Conservation (phyloP, 75 land plant species). For the Azolla pinnata region DNA sequence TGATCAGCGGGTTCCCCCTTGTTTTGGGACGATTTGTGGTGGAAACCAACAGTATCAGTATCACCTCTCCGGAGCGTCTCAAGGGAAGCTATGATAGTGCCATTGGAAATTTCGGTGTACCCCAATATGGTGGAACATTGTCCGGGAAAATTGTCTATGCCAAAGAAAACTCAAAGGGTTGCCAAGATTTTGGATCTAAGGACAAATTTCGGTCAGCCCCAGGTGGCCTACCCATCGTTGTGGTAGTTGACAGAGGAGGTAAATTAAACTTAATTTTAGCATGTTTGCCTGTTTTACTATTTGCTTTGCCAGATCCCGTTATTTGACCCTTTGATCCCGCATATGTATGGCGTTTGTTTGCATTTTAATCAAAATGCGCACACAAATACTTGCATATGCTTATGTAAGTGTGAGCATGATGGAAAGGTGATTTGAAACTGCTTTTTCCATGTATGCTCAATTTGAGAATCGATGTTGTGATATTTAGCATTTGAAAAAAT, state of each 20-base stretch:
- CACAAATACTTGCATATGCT: no score
- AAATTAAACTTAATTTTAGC: no score
- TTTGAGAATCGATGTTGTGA: no score
- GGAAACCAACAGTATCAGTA: constrained; percentile 54
- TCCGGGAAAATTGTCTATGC: constrained; percentile 46
- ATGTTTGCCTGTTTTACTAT: no score
- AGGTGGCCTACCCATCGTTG: constrained; percentile 45
- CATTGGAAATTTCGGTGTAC: constrained; percentile 62
- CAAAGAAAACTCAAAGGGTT: constrained; percentile 18
- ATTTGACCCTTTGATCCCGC: no score
- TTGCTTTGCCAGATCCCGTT: no score
- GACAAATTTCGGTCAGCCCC: constrained; percentile 22
- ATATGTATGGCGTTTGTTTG: no score
- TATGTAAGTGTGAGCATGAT: no score
- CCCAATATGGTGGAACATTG: constrained; percentile 69
- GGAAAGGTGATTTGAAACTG: no score
- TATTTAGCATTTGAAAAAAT: no score
- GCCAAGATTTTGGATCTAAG: constrained; percentile 17
- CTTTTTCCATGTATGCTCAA: no score
- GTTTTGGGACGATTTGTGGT: constrained; percentile 41
- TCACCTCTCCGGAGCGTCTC: constrained; percentile 37
- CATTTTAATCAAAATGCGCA: no score
- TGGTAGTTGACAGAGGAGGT: constrained; percentile 59
- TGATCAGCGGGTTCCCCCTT: background rate
- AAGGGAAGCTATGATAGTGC: constrained; percentile 53